Percentiles rank a stretch among this genome's conserved stretches.
These are phyloP conservation scores for Ganoderma leucocontextum DNA, from an alignment of 1,284 basidiomycete genomes.

Conservation along the genomic window DNA sequence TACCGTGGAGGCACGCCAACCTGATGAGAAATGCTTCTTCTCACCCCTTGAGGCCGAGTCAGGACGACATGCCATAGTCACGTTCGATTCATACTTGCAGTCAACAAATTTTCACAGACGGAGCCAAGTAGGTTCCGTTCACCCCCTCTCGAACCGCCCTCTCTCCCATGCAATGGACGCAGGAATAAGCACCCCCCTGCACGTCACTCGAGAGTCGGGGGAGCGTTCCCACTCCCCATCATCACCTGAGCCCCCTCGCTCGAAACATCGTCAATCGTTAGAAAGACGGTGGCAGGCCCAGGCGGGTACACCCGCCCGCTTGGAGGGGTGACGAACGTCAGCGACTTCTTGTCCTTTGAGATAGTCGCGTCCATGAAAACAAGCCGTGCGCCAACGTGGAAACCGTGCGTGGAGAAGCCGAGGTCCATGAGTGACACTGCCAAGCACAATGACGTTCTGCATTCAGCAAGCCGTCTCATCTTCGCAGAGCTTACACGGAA, in stretches of 20 bases:
- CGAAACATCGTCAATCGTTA: constrained; percentile 57
- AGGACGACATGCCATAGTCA: neutral
- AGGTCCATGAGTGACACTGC: constrained; percentile 54
- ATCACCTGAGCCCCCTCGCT: constrained; percentile 53
- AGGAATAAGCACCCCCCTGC: neutral
- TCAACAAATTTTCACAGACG: neutral
- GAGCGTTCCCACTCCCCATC: constrained; percentile 49
- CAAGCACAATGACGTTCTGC: neutral
- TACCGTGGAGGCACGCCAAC: neutral
- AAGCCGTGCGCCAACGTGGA: constrained; percentile 53
- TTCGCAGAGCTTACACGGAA: neutral
- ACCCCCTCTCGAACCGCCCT: neutral
- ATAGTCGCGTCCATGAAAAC: constrained; percentile 54
- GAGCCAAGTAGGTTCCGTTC: neutral
- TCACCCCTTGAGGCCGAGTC: constrained; percentile 1
- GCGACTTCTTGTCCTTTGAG: constrained; percentile 44
- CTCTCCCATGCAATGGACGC: neutral
- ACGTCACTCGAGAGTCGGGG: constrained; percentile 28
- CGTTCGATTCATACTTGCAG: neutral
- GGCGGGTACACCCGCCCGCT: constrained; percentile 57
- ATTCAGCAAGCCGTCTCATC: neutral
- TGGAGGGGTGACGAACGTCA: constrained; percentile 53
- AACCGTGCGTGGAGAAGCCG: constrained; percentile 56
- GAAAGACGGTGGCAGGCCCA: constrained; percentile 57
- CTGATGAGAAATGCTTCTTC: neutral